Base-by-base conservation (phyloP, 225 moss, liverwort and hornwort species). In the Sphagnum contortum region DNA sequence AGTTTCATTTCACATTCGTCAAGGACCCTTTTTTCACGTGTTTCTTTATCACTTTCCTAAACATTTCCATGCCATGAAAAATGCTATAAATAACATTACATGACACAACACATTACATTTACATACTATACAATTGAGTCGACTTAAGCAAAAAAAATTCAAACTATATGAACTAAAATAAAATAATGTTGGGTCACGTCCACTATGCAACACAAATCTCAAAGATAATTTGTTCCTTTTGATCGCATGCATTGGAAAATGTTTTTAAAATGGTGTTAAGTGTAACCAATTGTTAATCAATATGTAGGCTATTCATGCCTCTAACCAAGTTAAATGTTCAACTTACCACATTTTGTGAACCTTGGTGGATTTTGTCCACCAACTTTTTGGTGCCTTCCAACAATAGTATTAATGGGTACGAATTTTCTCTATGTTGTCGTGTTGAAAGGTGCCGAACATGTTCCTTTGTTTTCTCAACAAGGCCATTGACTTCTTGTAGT, bases 291-390 rank as follows among this genome's bases (percentile, higher is more conserved):
- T 11, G 13, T 4, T 8, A 4, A 11, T 53, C 13, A 44, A 14
- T 9, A 8, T 12, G 29, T 44, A 49, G 64, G 14, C 14, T 57
- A 12, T 3, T 10, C 9, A 3, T 8, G 9, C 10, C 11, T 11
- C 55, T 56, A 57, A 5, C 44, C 44, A 53, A 53, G 10, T 10
- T 53, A 49, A 63, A 13, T 1, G 3, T 55, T 48, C 3, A 47
- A 52, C 47, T 70, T 63, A 84, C 80, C 74, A 80, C 12, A 68
- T 59, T 66, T 48, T 70, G 10, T 0, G 77, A 9, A 63, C 90
- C 88, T 69, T 88, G 84, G 47, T 88, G 94, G 52, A 90, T 86
- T 74, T 90, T 88, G 64, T 85, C 83, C 3, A 94, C 78, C 48
- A 94, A 86, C 48, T 60, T 84, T 77, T 87, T 77, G 0, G 93